Base-by-base conservation (phyloP, 2,329 filamentous ascomycete species). In the Zymoseptoria brevis region DNA sequence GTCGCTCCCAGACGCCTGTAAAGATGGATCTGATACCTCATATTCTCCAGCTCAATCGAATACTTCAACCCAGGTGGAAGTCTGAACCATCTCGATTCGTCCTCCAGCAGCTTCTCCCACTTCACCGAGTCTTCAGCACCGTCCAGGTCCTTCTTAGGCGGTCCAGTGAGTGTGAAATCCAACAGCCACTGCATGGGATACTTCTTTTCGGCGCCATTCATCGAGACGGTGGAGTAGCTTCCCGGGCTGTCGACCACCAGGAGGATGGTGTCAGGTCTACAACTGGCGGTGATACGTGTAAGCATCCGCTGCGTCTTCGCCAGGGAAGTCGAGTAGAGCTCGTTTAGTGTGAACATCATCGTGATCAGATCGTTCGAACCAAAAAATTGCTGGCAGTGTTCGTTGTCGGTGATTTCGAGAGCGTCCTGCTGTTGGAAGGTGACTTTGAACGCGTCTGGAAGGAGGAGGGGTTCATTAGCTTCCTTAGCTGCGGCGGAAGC, bases 141-240 rank as follows among this genome's bases (percentile, higher is more conserved):
- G 49, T 51, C 51, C 19, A 56, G 53, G 22, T 26, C 53, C 30
- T 61, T 67, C 53, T 62, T 58, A 9, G 58, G 56, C 9, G 63
- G 41, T 22, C 62, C 66, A 19, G 90, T 73, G 19, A 99, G 75
- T 1, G 90, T 88, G 70, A 94, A 88, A 68, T 96, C 88, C 1
- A 99, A 78, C 16, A 99, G 77, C 86, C 91, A 96, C 68, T 89
- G 87, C 91, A 96, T 97, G 0, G 93, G 93, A 71, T 97, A 97
- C 62, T 82, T 85, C 82, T 82, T 81, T 63, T 81, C 70, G 2
- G 75, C 66, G 0, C 75, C 75, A 24, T 76, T 76, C 62, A 96
- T 73, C 0, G 83, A 83, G 3, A 95, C 82, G 59, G 91, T 90
- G 0, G 92, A 94, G 74, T 97, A 97, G 73, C 88, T 95, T 0